Evolutionary conservation across 148 eudicot genomes (phyloP), one percentile per base, ranked within the genome.

Genomic region (Rhododendron kiyosumense): DNA sequence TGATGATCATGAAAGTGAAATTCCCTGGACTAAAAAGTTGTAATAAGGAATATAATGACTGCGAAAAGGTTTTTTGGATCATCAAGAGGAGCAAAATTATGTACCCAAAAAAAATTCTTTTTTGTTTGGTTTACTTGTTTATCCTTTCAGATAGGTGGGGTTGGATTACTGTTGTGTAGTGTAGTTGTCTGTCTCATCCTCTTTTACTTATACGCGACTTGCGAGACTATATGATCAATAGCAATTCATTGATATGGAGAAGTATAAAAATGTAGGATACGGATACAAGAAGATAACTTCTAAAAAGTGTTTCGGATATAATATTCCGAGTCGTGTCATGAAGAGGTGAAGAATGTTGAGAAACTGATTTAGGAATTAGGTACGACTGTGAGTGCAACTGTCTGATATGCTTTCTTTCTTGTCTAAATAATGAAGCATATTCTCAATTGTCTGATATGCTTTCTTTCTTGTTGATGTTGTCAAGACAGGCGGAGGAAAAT

Each of bases 401-500:
- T 67, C 28, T n/a, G 11, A 26, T 32, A 26, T 41, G 45, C 45
- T 41, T 6, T 41, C 45, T 41, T 41, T 41, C 45, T 28, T 12
- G 76, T 38, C 22, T 71, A 71, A 32, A 7, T 7, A 59, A 20
- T 20, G 0, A 14, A n/a, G 36, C 28, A 5, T 26, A 2, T 22
- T 17, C 6, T 67, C 41, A 71, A 7, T 78, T 69, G 57, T 30
- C 14, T 38, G 52, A 46, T 81, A 49, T 51, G 24, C 51, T 71
- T 30, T 49, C 76, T 76, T 65, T 78, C 57, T 30, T 12, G 2
- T 81, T 85, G 36, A 15, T 34, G 1, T 46, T 73, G 74, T 81
- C 83, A 88, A 88, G 86, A 87, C 86, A 87, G 88, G 84, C 43
- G 85, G 89, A 71, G 36, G 87, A 45, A 74, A 87, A 57, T 38